A percentile compares a stretch with the other conserved stretches of the same genome.
Conservation (phyloP, 805 yeast species). For the Nakazawaea ishiwadae region DNA sequence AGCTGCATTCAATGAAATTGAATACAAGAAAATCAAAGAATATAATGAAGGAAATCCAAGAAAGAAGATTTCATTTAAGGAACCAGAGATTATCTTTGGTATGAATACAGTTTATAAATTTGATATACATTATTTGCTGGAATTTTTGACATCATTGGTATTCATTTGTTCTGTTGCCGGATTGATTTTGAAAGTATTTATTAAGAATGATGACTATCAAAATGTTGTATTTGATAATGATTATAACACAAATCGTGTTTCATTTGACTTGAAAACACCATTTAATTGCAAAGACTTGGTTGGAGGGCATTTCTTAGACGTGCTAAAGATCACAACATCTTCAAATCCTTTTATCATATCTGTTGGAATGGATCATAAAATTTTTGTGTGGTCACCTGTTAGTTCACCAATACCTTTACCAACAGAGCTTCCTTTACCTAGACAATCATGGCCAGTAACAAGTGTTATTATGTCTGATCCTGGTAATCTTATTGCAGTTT, state of each 20-base stretch:
- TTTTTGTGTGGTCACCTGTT: conserved; percentile 72
- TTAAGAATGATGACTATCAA: conserved; percentile 21
- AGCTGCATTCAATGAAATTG: conserved; percentile 8
- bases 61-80: neutral
- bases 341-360: conserved; percentile 61
- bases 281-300: conserved; percentile 34
- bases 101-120: conserved; percentile 32
- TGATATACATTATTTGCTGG: conserved; percentile 50
- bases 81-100: conserved; percentile 17
- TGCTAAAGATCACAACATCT: conserved; percentile 56
- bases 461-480: conserved; percentile 52
- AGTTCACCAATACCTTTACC: conserved; percentile 42
- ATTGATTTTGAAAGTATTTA: conserved; percentile 35
- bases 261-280: conserved; percentile 10
- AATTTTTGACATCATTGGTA: conserved; percentile 45
- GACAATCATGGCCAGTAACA: conserved; percentile 58
- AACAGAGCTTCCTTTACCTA: conserved; percentile 34
- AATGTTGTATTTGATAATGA: conserved; percentile 11
- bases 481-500: conserved; percentile 54
- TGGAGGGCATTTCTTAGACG: conserved; percentile 57
- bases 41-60: neutral
- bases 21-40: neutral
- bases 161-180: conserved; percentile 48
- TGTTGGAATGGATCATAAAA: conserved; percentile 68
- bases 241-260: neutral